These are phyloP conservation scores for Bondarzewia mesenterica DNA, from an alignment of 1,284 basidiomycete species.

Conservation along the genomic window DNA sequence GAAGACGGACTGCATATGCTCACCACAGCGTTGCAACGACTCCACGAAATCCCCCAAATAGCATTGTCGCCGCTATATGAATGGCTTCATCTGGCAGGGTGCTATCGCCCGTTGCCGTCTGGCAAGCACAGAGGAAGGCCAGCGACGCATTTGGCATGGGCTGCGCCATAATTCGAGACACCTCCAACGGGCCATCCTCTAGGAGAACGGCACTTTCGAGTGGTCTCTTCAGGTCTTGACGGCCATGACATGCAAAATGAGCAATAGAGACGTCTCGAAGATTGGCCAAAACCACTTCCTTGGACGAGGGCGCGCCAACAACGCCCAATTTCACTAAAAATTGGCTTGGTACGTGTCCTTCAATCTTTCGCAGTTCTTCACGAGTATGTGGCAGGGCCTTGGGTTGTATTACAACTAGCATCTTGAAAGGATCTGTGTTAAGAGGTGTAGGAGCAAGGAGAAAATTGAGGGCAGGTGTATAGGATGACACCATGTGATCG, in stretches of 20 bases:
- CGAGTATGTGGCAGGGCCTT: neutral
- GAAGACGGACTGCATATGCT: neutral
- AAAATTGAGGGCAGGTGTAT: neutral
- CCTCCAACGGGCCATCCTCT: neutral
- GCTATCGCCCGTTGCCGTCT: conserved; percentile 15
- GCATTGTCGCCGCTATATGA: conserved; percentile 19
- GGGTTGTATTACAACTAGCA: neutral
- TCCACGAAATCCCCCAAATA: conserved; percentile 14
- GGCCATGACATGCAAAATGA: conserved; percentile 2
- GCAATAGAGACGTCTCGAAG: neutral
- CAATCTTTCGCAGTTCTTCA: neutral
- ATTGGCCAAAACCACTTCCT: neutral
- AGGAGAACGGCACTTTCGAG: neutral
- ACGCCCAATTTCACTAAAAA: neutral
- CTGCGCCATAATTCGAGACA: neutral
- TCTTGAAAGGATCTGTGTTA: neutral
- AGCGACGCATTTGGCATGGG: neutral
- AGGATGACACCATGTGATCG: neutral
- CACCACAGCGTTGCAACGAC: conserved; percentile 19
- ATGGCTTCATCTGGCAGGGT: conserved; percentile 14
- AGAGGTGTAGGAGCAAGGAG: neutral
- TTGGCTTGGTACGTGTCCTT: neutral
- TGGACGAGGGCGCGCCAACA: neutral
- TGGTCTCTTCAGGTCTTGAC: neutral
- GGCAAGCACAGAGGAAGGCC: conserved; percentile 19